phyloP scores from a whole-genome alignment of 352 stramenopile genomes.

The Thraustotheca clavata region DNA sequence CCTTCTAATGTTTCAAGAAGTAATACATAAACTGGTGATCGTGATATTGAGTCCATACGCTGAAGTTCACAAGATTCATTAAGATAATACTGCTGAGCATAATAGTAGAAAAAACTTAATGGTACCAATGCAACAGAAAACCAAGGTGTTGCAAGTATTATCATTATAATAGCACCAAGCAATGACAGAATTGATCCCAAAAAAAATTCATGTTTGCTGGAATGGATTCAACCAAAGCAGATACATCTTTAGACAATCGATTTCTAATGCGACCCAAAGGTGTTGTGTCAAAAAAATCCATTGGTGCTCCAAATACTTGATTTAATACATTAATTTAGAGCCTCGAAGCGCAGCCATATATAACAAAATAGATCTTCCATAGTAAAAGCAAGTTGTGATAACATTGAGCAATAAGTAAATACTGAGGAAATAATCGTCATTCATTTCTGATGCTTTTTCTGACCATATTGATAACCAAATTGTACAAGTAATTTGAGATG shows the following conservation, averaged over 20 bases:
- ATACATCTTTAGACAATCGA: conserved; percentile 87
- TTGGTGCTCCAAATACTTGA: conserved; percentile 27
- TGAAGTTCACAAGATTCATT: conserved; percentile 57
- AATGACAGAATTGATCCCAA: conserved; percentile 23
- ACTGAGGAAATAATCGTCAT: conserved; percentile 47
- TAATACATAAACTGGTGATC: conserved; percentile 83
- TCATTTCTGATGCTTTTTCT: conserved; percentile 35
- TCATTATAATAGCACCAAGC: conserved; percentile 47
- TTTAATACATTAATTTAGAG: conserved; percentile 41
- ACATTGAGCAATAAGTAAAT: conserved; percentile 72
- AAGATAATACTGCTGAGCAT: conserved; percentile 49
- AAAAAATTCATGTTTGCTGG: conserved; percentile 25
- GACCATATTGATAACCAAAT: conserved; percentile 94
- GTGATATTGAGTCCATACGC: conserved; percentile 48
- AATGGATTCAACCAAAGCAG: conserved; percentile 83
- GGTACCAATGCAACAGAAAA: conserved; percentile 46
- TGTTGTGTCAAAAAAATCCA: conserved; percentile 19
- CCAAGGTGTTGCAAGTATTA: conserved; percentile 41
- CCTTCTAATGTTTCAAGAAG: conserved; percentile 37
- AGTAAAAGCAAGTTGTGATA: conserved; percentile 48
- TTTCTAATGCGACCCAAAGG: conserved; percentile 82
- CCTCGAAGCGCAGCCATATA: conserved; percentile 55
- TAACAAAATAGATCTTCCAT: conserved; percentile 34
- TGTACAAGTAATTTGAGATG: conserved; percentile 12
- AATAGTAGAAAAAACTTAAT: conserved; percentile 51